phyloP scores from a whole-genome alignment of 495 filamentous ascomycete species.

The Cercophora scortea region DNA sequence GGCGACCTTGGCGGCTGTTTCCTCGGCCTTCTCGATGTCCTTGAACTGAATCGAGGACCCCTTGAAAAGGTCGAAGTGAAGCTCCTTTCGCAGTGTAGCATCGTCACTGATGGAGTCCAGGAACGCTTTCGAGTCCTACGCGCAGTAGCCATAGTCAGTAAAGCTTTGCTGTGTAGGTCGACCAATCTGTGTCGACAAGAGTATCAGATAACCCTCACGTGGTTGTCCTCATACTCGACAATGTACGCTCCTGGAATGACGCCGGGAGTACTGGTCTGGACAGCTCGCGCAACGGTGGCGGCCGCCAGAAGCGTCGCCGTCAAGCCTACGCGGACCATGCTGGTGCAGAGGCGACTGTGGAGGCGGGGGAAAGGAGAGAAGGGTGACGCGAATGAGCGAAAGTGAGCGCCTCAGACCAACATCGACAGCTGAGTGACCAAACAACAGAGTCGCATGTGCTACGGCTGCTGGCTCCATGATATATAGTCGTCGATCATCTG shows the following conservation, averaged over 20 bases:
- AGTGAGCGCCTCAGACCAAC: constrained; percentile 9
- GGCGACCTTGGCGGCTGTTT: constrained; percentile 29
- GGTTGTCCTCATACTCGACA: constrained; percentile 39
- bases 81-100: constrained; percentile 33
- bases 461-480: constrained; percentile 5
- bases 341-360: neutral
- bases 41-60: constrained; percentile 42
- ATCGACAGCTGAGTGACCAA: constrained; percentile 2
- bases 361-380: neutral
- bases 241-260: constrained; percentile 38
- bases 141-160: too few relatives aligned
- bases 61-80: constrained; percentile 40
- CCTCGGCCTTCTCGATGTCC: constrained; percentile 31
- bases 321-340: constrained; percentile 19
- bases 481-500: neutral
- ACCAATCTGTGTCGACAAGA: too few relatives aligned
- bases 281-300: constrained; percentile 18
- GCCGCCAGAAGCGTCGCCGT: constrained; percentile 27
- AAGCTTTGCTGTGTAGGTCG: too few relatives aligned
- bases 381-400: neutral
- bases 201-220: constrained; percentile 23
- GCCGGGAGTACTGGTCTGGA: constrained; percentile 12
- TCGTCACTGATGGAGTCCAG: constrained; percentile 28
- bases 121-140: constrained; percentile 32
- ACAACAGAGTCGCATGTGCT: constrained; percentile 1